Conservation (phyloP, 306 rosid species). For the Cicer bijugum region DNA sequence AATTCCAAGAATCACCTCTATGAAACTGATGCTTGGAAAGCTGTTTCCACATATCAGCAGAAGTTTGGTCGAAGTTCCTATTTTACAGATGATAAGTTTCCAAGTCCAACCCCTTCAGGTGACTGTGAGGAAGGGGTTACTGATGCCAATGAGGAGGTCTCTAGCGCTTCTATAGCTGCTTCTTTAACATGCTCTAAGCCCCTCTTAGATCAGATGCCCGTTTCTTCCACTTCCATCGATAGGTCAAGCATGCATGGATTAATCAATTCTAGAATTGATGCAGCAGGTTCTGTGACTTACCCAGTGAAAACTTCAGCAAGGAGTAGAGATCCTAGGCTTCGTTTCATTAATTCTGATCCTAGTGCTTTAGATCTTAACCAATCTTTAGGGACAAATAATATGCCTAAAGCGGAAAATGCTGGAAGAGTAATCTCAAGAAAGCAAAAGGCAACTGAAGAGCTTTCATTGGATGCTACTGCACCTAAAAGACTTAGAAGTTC, state of each 20-base stretch:
- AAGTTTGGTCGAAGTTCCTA: constrained; percentile 84
- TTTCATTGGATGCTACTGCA: constrained; percentile 58
- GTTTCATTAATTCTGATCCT: constrained; percentile 64
- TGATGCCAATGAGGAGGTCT: constrained; percentile 72
- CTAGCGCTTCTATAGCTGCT: constrained; percentile 57
- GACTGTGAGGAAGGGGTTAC: constrained; percentile 57
- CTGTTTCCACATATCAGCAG: constrained; percentile 92
- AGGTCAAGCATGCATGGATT: constrained; percentile 55
- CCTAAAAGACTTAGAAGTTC: constrained; percentile 68
- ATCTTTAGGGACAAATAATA: constrained; percentile 47
- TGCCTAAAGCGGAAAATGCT: constrained; percentile 62
- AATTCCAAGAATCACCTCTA: constrained; percentile 64
- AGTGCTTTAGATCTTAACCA: constrained; percentile 61
- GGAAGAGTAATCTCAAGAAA: constrained; percentile 63
- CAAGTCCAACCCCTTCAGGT: constrained; percentile 98
- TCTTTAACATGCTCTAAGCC: constrained; percentile 49
- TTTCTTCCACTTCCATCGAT: constrained; percentile 49
- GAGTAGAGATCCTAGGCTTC: constrained; percentile 95
- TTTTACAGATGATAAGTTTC: constrained; percentile 70
- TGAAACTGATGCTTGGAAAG: constrained; percentile 88
- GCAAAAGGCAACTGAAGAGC: constrained; percentile 68
- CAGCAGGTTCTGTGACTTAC: constrained; percentile 49
- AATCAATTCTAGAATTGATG: constrained; percentile 48
- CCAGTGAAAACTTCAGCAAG: constrained; percentile 65
- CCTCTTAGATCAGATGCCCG: constrained; percentile 49